Conservation (phyloP, 495 filamentous ascomycete species). For the Articulospora tetracladia region DNA sequence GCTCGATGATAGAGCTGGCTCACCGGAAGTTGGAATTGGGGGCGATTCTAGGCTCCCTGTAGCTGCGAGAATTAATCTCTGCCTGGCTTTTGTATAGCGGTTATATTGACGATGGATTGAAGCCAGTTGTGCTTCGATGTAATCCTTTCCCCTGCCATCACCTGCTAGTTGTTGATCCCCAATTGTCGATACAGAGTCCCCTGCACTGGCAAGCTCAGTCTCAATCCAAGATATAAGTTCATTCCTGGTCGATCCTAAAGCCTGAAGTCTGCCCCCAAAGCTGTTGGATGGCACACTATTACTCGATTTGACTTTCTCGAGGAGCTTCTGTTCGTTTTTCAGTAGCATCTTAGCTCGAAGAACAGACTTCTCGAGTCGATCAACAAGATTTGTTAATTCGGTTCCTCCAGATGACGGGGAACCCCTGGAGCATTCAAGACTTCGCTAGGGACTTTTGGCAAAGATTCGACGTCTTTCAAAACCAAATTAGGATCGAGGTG, state of each 20-base stretch:
- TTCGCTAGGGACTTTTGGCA: conserved; percentile 45
- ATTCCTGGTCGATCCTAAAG: conserved; percentile 50
- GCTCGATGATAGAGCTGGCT: not conserved
- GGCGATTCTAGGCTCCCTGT: not conserved
- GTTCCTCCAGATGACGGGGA: conserved; percentile 26
- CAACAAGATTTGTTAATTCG: conserved; percentile 45
- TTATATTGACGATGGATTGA: conserved; percentile 37
- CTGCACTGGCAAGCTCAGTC: conserved; percentile 53
- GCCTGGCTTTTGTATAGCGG: conserved; percentile 40
- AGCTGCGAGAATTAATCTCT: conserved; percentile 33
- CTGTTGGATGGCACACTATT: not conserved
- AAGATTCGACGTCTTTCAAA: conserved; percentile 35
- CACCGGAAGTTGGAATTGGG: not conserved
- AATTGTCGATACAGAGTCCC: conserved; percentile 35
- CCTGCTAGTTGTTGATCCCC: conserved; percentile 19
- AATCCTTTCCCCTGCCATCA: conserved; percentile 31
- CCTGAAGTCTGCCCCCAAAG: conserved; percentile 28
- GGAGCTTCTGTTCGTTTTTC: conserved; percentile 56
- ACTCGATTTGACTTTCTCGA: conserved; percentile 50
- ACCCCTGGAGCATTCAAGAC: conserved; percentile 29
- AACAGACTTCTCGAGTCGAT: conserved; percentile 62
- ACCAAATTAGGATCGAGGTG: conserved; percentile 43
- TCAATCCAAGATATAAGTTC: conserved; percentile 73
- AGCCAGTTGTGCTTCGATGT: conserved; percentile 12
- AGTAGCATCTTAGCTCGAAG: conserved; percentile 59